Evolutionary conservation across 1,284 basidiomycete species (phyloP).

Genomic region (Ceratobasidium sp.): DNA sequence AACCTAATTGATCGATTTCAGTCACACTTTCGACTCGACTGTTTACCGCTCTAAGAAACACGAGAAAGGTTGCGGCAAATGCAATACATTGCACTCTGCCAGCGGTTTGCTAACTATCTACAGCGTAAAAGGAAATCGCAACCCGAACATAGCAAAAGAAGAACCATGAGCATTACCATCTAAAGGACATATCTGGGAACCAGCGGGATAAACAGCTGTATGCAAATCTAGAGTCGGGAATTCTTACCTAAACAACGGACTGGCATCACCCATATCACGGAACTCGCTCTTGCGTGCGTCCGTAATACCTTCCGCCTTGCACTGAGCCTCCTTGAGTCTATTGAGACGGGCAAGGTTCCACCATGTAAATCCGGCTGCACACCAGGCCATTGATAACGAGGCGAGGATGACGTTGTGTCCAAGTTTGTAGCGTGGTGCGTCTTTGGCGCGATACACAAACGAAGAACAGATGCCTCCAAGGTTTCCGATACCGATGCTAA

Average conservation of each 20-base stretch:
- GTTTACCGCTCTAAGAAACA: no score
- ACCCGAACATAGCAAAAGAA: neutral
- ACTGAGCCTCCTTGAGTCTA: constrained; percentile 53
- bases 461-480: constrained; percentile 52
- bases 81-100: no score
- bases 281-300: constrained; percentile 51
- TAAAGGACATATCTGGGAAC: neutral
- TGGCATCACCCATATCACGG: constrained; percentile 55
- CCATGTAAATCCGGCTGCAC: constrained; percentile 51
- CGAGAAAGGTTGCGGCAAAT: no score
- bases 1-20: no score
- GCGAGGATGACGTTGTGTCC: constrained; percentile 61
- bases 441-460: constrained; percentile 51
- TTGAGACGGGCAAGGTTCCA: constrained; percentile 47
- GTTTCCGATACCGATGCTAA: constrained; percentile 14
- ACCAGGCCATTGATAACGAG: constrained; percentile 54
- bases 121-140: no score
- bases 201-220: neutral
- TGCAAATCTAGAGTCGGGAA: neutral
- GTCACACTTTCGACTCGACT: no score
- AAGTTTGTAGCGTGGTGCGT: constrained; percentile 56
- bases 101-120: no score
- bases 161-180: neutral
- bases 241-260: constrained; percentile 56
- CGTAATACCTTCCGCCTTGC: constrained; percentile 51